Base-by-base conservation (phyloP, 2,329 filamentous ascomycete species). In the Alternaria burnsii region DNA sequence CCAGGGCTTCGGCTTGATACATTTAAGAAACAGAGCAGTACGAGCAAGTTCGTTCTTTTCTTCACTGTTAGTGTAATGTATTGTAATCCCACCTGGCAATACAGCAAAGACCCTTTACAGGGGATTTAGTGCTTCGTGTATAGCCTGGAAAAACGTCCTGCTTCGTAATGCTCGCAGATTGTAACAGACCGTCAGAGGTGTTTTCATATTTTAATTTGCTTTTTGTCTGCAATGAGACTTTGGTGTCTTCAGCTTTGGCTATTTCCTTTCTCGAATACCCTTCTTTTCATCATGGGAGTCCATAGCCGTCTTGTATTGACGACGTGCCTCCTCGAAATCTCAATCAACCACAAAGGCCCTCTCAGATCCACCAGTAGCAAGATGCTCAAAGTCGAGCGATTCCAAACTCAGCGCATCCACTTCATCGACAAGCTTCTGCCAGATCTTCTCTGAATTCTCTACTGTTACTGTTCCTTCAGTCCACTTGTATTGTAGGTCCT, bases 401-500 rank as follows among this genome's bases (percentile, higher is more conserved):
- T 22, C 22, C 14, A 52, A n/a, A 20, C 41, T 14, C 32, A 22
- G 6, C 16, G 42, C 32, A 14, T 44, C 59, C 5, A 48, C 10
- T 26, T 57, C 34, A 9, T 36, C 28, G 12, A 56, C 8, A 12
- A 59, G 40, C 9, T n/a, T 40, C 32, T 54, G 11, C 66, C 66
- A 66, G 16, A 44, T 47, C 40, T 38, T 38, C 12, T 43, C 24
- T 7, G 36, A 47, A 8, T 61, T 28, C 8, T 53, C 55, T 3
- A 22, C 41, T 2, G 32, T 38, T 3, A 60, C 16, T 11, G 46
- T 48, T 22, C 18, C 53, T 38, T 36, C 55, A 18, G 44, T 47
- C 66, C 60, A 66, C 5, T 38, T 32, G 5, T 42, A 36, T 22
- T 51, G 55, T 48, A 70, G 38, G 30, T 70, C 67, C 4, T 20